Base-by-base conservation (phyloP, 129 eudicot species). In the Saussurea involucrata region DNA sequence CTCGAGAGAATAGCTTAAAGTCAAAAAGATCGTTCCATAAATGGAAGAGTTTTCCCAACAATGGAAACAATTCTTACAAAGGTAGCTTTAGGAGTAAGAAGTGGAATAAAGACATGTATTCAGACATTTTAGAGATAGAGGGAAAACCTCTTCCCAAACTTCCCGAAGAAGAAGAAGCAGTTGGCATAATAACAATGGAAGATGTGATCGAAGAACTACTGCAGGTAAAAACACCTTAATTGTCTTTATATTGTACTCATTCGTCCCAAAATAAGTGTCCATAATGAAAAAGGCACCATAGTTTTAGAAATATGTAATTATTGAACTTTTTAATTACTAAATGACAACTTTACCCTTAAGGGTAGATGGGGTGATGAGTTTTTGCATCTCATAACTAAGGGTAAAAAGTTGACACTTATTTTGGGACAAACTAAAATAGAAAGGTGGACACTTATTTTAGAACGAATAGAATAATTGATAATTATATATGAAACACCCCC, bases 191-290 rank as follows among this genome's bases (percentile, higher is more conserved):
- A 63, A 95, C 99, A 68, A 87, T 95, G 97, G 99, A 95, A 79
- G 99, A 95, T 68, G 99, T 95, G 17, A 95, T 95, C n/a, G 97
- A 95, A 89, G 99, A 95, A 87, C 90, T 92, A 40, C 71, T 92
- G 44, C 96, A 92, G 94, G 98, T 88, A 75, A 11, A 22, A 13
- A 21, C 24, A 17, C 61, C n/a, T 69, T 40, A 2, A 34, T 18
- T 18, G 73, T 34, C 73, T 68, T 1, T 69, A 13, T 8, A 12
- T 25, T 36, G 25, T 24, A 36, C 6, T 17, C 18, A 44, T 44
- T 44, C 6, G 1, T 44, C 57, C 57, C 57, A 44, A 44, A 13
- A 44, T 44, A 44, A 13, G 3, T 44, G 18, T 44, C 6, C 3
- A 44, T 44, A 5, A 12, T 2, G 18, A 44, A 44, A 44, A 44